Conservation (phyloP, 2,329 filamentous ascomycete genomes). For the Colletotrichum trifolii region DNA sequence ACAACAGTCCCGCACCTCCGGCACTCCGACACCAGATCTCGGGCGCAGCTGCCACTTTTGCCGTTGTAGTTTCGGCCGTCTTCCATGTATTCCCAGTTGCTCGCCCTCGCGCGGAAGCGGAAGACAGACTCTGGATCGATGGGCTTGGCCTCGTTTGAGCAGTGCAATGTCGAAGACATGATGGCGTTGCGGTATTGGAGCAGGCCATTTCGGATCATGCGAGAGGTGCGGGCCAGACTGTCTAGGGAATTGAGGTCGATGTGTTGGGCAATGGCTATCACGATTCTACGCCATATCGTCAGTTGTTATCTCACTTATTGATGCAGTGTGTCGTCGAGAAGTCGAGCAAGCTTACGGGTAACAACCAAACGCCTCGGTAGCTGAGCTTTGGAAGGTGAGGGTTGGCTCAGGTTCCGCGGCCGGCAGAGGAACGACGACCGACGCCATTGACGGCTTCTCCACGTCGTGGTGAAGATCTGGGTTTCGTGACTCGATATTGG, state of each 20-base stretch:
- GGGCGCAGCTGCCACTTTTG: constrained; percentile 82
- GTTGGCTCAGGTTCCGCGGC: constrained; percentile 17
- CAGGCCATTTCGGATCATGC: constrained; percentile 80
- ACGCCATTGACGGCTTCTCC: constrained; percentile 12
- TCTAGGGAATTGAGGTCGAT: constrained; percentile 91
- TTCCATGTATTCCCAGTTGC: constrained; percentile 70
- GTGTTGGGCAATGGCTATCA: constrained; percentile 77
- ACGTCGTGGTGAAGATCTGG: constrained; percentile 10
- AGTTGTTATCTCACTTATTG: constrained; percentile 1
- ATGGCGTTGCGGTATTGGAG: constrained; percentile 82
- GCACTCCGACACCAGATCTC: constrained; percentile 88
- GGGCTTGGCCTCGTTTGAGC: constrained; percentile 74
- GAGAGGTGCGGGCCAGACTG: constrained; percentile 83
- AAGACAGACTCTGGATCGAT: constrained; percentile 67
- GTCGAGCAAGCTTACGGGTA: constrained; percentile 47
- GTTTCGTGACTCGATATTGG: constrained; percentile 23
- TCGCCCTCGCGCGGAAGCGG: constrained; percentile 67
- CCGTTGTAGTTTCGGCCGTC: constrained; percentile 66
- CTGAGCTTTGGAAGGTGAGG: constrained; percentile 38
- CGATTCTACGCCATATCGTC: constrained; percentile 67
- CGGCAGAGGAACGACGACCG: background rate
- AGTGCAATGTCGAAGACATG: constrained; percentile 80
- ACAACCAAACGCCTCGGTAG: constrained; percentile 48
- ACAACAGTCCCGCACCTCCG: constrained; percentile 80
- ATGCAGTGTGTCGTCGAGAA: too few relatives aligned